Evolutionary conservation across 192 early-diverging fungal species (phyloP), one percentile per base, ranked within the genome.

Genomic region (Umbelopsis sp.): DNA sequence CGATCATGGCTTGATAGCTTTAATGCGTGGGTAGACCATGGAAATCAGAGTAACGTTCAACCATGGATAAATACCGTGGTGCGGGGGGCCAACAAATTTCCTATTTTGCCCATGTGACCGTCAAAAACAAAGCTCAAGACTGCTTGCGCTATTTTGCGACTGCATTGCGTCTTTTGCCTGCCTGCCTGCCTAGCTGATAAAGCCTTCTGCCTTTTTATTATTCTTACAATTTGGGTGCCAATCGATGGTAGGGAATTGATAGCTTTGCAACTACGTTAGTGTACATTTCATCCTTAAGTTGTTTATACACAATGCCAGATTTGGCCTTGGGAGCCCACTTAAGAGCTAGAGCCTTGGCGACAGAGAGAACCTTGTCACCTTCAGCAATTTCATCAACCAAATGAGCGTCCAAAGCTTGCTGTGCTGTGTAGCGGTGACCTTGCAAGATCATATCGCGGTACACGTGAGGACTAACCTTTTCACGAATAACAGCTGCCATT

Each of bases 401-500:
- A 8, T 87, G 80, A 2, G 75, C 70, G 20, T 84, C 83, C 11
- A 92, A 70, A 0, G 91, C 89, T 8, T 92, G 88, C 53, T 87
- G 74, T 8, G 84, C 84, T 66, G 75, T 82, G 75, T 87, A 92
- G 14, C 88, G 77, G 34, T 86, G 85, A 24, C 83, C 91, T 38
- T 81, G 81, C 5, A 93, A 77, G 29, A 91, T 79, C 65, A 88
- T 85, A 69, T 91, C 80, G 43, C 92, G 85, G 79, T 85, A 82
- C n/a, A 79, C 65, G 66, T 80, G 79, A 2, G 86, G 90, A 0
- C 81, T 73, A 29, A 89, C 77, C 78, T 92, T 93, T 74, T 82
- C 80, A 32, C 85, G 86, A 38, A 93, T 74, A 16, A 93, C 75
- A 0, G 86, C 87, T 0, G 86, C 86, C 91, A 93, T 92, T 3